Evolutionary conservation across 1,284 basidiomycete species (phyloP).

Genomic region (Sutorius eximius): DNA sequence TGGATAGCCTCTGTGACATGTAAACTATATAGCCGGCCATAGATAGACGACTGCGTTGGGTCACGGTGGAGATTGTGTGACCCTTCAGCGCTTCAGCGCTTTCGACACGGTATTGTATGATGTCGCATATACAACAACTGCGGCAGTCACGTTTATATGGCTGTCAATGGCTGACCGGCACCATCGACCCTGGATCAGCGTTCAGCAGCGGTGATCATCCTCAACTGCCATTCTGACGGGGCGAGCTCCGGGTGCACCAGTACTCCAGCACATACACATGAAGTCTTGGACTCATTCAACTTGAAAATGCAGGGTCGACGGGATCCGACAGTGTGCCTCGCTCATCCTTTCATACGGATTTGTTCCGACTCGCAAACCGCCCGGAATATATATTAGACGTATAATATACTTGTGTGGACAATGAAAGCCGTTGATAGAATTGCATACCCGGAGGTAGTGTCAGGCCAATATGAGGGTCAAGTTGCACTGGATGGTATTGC

Average conservation of each 20-base stretch:
- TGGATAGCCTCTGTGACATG: background rate
- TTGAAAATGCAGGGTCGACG: too few species aligned
- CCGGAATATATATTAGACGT: background rate
- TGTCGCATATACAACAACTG: background rate
- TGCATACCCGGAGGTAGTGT: background rate
- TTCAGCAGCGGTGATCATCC: too few species aligned
- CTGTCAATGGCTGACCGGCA: too few species aligned
- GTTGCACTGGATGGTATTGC: background rate
- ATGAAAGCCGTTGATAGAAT: background rate
- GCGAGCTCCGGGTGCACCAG: too few species aligned
- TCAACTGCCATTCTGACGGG: background rate
- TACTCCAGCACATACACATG: too few species aligned
- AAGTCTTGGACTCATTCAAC: too few species aligned
- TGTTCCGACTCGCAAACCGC: background rate
- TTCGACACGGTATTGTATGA: background rate
- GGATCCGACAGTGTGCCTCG: background rate
- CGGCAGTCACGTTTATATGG: background rate
- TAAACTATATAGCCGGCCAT: conserved; percentile 3
- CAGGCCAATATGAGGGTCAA: background rate
- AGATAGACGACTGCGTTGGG: conserved; percentile 1
- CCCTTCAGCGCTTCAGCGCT: background rate
- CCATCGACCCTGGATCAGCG: too few species aligned
- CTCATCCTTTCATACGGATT: background rate
- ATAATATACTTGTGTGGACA: background rate
- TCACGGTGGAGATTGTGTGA: background rate